Evolutionary conservation across 129 eudicot genomes (phyloP).

Genomic region (Scalesia atractyloides): DNA sequence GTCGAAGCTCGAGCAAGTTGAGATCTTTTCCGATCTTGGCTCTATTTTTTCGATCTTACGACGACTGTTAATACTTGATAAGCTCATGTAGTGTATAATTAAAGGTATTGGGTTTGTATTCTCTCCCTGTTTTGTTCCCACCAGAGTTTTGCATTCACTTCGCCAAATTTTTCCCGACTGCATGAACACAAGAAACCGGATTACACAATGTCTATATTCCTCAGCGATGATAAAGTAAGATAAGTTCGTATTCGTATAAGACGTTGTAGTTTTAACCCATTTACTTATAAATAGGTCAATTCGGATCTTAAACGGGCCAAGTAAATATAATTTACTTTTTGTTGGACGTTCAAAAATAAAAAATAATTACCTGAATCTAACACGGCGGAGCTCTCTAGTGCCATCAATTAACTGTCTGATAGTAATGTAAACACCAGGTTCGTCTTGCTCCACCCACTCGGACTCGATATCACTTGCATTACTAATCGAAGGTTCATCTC

Average conservation of each 20-base stretch:
- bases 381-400: conserved; percentile 85
- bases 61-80: conserved; percentile 26
- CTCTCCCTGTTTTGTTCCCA: conserved; percentile 98
- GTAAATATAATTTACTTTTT: too few species aligned
- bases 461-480: conserved; percentile 92
- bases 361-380: conserved; percentile 99
- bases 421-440: conserved; percentile 92
- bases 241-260: not conserved
- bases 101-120: conserved; percentile 93
- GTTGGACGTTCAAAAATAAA: too few species aligned
- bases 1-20: conserved; percentile 9
- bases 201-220: not conserved
- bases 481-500: conserved; percentile 86
- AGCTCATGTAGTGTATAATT: too few species aligned
- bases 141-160: conserved; percentile 84
- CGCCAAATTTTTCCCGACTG: conserved; percentile 96
- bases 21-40: not conserved
- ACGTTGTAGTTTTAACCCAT: not conserved
- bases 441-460: conserved; percentile 96
- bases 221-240: too few species aligned
- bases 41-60: not conserved
- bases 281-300: too few species aligned
- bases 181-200: not conserved
- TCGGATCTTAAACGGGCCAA: too few species aligned
- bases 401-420: conserved; percentile 92